Conservation (phyloP, 2,329 filamentous ascomycete species). For the Beauveria varroae region DNA sequence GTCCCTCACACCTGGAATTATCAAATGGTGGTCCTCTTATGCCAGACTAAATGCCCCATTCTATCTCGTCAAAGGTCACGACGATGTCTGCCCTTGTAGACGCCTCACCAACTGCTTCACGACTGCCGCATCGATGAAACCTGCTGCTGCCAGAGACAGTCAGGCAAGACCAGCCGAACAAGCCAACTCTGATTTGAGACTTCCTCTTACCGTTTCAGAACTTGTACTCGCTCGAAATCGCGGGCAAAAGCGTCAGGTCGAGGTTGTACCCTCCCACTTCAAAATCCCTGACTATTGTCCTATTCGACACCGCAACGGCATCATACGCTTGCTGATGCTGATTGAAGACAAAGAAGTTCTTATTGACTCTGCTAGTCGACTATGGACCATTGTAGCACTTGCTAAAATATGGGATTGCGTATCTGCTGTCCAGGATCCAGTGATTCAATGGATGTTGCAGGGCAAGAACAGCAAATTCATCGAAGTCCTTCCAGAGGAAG, state of each 20-base stretch:
- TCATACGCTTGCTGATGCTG: slow-evolving; percentile 54
- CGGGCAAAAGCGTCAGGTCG: not conserved
- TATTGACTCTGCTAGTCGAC: slow-evolving; percentile 57
- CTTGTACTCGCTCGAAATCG: not conserved
- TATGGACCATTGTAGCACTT: slow-evolving; percentile 60
- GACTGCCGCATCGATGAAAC: not conserved
- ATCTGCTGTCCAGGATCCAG: slow-evolving; percentile 36
- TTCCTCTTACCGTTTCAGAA: not conserved
- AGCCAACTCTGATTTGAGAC: not conserved
- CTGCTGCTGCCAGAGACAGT: not conserved
- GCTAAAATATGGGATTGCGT: slow-evolving; percentile 51
- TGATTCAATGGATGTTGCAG: slow-evolving; percentile 52
- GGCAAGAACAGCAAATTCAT: slow-evolving; percentile 50
- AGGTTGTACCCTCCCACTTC: slow-evolving; percentile 22
- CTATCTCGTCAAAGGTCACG: slow-evolving; percentile 31
- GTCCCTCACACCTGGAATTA: slow-evolving; percentile 48
- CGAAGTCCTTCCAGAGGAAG: slow-evolving; percentile 55
- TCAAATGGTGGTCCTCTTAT: slow-evolving; percentile 43
- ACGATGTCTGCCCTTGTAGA: slow-evolving; percentile 31
- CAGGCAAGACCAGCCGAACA: too few species aligned
- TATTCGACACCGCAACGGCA: slow-evolving; percentile 53
- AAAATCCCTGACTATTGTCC: slow-evolving; percentile 53
- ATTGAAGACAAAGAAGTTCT: slow-evolving; percentile 47
- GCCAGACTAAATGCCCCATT: slow-evolving; percentile 24
- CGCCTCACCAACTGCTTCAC: not conserved